These are phyloP conservation scores for Citropsis articulata DNA, from an alignment of 345 rosid species.

Conservation along the genomic window DNA sequence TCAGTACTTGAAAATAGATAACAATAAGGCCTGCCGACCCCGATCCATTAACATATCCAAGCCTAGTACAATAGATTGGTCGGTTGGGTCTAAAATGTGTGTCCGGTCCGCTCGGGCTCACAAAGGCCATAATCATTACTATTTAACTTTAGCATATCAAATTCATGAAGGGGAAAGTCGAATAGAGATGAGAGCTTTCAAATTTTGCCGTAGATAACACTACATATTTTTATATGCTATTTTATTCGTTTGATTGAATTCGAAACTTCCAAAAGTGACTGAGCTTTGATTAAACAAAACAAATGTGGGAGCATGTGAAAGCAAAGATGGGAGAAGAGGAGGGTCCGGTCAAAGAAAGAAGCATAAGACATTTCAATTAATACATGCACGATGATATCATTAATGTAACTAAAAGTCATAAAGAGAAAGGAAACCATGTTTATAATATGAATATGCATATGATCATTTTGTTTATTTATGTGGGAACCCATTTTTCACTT, in stretches of 20 bases:
- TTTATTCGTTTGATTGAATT: background rate
- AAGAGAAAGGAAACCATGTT: slow-evolving; percentile 14
- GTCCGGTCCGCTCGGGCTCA: too few relatives aligned
- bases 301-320: background rate
- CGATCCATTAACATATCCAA: too few relatives aligned
- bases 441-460: slow-evolving; percentile 10
- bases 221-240: too few relatives aligned
- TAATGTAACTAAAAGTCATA: slow-evolving; percentile 8
- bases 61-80: too few relatives aligned
- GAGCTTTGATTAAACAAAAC: background rate
- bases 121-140: too few relatives aligned
- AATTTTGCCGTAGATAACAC: too few relatives aligned
- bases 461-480: slow-evolving; percentile 15
- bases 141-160: too few relatives aligned
- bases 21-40: too few relatives aligned
- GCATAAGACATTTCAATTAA: slow-evolving; percentile 16
- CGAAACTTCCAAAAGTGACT: background rate
- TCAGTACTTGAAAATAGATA: too few relatives aligned
- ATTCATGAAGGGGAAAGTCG: too few relatives aligned
- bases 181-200: too few relatives aligned
- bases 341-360: slow-evolving; percentile 30
- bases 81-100: too few relatives aligned
- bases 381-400: slow-evolving; percentile 16
- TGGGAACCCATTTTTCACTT: slow-evolving; percentile 9
- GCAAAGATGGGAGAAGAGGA: background rate